Percentiles rank a stretch among this genome's conserved stretches.
phyloP scores from a whole-genome alignment of 2,329 filamentous ascomycete genomes.

The Didymella lethalis region DNA sequence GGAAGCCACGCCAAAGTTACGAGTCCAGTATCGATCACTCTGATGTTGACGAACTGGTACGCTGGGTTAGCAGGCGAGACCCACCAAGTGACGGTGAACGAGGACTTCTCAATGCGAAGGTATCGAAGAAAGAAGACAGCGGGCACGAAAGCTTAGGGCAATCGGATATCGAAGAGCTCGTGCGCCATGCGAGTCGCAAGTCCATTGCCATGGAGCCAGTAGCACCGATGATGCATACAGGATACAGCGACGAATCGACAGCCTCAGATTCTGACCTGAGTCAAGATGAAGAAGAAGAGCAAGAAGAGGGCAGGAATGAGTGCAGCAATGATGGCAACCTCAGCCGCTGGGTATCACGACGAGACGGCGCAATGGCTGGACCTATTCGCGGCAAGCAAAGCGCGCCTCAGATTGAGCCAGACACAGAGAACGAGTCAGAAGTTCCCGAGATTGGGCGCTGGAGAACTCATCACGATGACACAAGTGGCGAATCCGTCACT shows the following conservation, averaged over 20 bases:
- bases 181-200: conserved; percentile 37
- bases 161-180: conserved; percentile 45
- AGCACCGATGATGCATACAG: conserved; percentile 3
- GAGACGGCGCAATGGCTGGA: conserved; percentile 36
- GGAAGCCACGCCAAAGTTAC: conserved; percentile 24
- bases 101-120: conserved; percentile 9
- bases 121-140: conserved; percentile 30
- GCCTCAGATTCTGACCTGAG: conserved; percentile 38
- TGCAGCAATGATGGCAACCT: conserved; percentile 43
- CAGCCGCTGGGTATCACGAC: conserved; percentile 46
- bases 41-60: conserved; percentile 42
- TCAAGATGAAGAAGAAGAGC: conserved; percentile 24
- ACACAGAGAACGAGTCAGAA: conserved; percentile 31
- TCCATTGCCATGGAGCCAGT: conserved; percentile 14
- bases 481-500: conserved; percentile 36
- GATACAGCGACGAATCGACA: conserved; percentile 42
- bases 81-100: conserved; percentile 41
- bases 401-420: conserved; percentile 13
- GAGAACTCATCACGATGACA: conserved; percentile 32
- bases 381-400: conserved; percentile 27
- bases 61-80: conserved; percentile 46
- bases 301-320: conserved; percentile 39
- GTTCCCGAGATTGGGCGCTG: conserved; percentile 34
- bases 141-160: conserved; percentile 41
- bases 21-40: conserved; percentile 42